phyloP scores from a whole-genome alignment of 768 basidiomycete species.

The Psilocybe cubensis region DNA sequence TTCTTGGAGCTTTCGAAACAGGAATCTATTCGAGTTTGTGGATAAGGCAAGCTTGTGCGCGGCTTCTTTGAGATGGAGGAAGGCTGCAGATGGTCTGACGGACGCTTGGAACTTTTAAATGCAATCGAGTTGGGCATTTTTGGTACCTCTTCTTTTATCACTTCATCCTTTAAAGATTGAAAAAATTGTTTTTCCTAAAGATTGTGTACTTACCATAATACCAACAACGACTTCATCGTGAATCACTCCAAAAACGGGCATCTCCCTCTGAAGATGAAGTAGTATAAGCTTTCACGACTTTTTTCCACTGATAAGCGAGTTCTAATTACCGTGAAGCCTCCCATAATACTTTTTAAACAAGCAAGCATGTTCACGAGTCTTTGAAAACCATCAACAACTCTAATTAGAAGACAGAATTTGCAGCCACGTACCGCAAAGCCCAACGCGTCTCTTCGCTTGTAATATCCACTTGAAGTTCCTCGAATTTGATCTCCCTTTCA shows the following conservation, averaged over 20 bases:
- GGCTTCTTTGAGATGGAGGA: slow-evolving; percentile 5
- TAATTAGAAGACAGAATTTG: neutral
- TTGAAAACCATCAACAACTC: neutral
- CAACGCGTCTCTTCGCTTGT: slow-evolving; percentile 72
- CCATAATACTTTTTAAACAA: slow-evolving; percentile 56
- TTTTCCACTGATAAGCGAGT: no score
- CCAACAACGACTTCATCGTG: slow-evolving; percentile 69
- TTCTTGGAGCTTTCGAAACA: slow-evolving; percentile 18
- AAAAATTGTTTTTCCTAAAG: no score
- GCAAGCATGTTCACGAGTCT: slow-evolving; percentile 79
- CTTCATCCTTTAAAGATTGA: slow-evolving; percentile 51
- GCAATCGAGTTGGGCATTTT: neutral
- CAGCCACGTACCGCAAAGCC: slow-evolving; percentile 64
- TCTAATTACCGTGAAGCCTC: slow-evolving; percentile 59
- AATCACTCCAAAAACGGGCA: slow-evolving; percentile 82
- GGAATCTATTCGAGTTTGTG: slow-evolving; percentile 14
- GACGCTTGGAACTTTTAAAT: slow-evolving; percentile 10
- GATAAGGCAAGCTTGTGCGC: slow-evolving; percentile 1
- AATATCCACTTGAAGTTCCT: slow-evolving; percentile 54
- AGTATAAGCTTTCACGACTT: no score
- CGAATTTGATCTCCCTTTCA: slow-evolving; percentile 70
- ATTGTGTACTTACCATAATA: slow-evolving; percentile 60
- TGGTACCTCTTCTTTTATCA: slow-evolving; percentile 24
- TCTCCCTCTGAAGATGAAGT: slow-evolving; percentile 60
- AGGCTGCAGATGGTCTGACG: neutral